Evolutionary conservation across 495 filamentous ascomycete genomes (phyloP).

Genomic region (Penicillium verhagenii): DNA sequence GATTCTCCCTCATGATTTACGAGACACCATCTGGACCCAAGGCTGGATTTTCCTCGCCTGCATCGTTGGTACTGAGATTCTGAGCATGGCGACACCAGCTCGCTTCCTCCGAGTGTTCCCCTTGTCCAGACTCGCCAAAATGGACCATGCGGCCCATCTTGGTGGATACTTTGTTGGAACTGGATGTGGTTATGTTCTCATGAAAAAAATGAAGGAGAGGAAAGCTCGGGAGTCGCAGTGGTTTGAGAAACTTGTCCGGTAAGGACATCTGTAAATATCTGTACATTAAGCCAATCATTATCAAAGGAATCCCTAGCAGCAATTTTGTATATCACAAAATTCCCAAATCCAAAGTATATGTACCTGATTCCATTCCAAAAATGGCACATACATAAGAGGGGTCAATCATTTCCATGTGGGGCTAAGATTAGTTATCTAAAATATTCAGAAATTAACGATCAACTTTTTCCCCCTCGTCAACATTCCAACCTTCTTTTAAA

Average conservation of each 20-base stretch:
- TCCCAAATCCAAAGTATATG: no score
- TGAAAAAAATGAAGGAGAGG: slow-evolving; percentile 14
- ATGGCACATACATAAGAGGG: no score
- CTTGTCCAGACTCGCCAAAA: slow-evolving; percentile 26
- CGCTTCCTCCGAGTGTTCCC: slow-evolving; percentile 23
- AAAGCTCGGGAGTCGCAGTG: slow-evolving; percentile 19
- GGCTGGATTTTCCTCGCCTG: slow-evolving; percentile 37
- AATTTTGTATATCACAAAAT: no score
- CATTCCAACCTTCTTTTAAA: neutral
- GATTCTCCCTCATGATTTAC: slow-evolving; percentile 41
- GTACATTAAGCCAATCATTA: neutral
- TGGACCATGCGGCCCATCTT: slow-evolving; percentile 75
- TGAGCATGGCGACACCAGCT: slow-evolving; percentile 30
- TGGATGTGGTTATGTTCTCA: slow-evolving; percentile 30
- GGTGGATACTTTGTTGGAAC: slow-evolving; percentile 60
- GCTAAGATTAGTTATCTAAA: neutral
- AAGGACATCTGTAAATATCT: neutral
- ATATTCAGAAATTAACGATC: neutral
- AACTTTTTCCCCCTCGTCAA: neutral
- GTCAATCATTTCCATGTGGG: neutral
- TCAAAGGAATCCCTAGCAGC: no score
- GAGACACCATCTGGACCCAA: slow-evolving; percentile 32
- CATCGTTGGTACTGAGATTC: slow-evolving; percentile 39
- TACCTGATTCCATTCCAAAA: no score
- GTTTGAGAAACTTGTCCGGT: slow-evolving; percentile 3